Conservation (phyloP, 306 rosid species). For the Pyrus betulifolia region DNA sequence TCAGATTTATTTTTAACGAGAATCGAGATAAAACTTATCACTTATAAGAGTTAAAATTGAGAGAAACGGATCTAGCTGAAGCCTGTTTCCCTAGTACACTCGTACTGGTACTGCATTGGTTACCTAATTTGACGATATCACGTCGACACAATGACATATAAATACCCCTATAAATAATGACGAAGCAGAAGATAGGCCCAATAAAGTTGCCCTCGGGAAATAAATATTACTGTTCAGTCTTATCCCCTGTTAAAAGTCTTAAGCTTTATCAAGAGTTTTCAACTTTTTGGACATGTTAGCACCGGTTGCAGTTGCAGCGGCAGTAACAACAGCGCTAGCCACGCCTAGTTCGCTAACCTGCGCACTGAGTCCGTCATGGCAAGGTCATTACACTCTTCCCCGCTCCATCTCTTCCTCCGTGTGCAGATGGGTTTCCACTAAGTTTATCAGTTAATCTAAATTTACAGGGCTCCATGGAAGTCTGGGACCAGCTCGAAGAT, state of each 20-base stretch:
- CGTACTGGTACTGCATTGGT: no score
- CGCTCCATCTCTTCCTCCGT: not conserved
- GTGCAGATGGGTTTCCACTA: not conserved
- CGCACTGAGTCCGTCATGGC: slow-evolving; percentile 6
- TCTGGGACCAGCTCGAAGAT: slow-evolving; percentile 12
- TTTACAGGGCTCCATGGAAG: slow-evolving; percentile 17
- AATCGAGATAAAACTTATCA: no score
- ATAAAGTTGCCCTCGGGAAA: no score
- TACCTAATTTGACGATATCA: no score
- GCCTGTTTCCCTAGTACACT: no score
- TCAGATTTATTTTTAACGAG: no score
- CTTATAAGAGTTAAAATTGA: no score
- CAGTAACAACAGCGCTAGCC: not conserved
- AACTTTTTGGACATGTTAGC: slow-evolving; percentile 7
- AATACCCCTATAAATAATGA: no score
- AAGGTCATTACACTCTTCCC: not conserved
- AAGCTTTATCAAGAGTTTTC: not conserved
- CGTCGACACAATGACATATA: no score
- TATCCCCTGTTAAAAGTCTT: no score
- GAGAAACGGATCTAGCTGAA: no score
- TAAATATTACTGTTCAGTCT: not conserved
- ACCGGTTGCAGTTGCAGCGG: not conserved
- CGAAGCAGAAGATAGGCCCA: no score
- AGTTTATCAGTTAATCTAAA: not conserved
- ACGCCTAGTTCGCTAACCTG: not conserved